These are phyloP conservation scores for Penicillium goetzii DNA, from an alignment of 495 filamentous ascomycete species.

Conservation along the genomic window DNA sequence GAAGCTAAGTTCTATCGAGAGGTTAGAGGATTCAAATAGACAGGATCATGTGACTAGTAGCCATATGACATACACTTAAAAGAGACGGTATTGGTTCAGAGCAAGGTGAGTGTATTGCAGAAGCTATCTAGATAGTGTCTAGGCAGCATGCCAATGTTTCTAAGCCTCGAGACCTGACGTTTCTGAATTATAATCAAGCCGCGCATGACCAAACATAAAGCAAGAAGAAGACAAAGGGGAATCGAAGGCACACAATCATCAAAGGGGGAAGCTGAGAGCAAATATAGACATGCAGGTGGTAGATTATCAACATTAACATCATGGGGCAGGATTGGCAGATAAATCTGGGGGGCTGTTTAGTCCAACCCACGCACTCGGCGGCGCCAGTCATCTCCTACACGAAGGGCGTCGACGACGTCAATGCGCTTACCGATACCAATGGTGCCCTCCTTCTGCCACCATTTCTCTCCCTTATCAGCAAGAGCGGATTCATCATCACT, in stretches of 20 bases:
- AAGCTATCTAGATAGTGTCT: constrained; percentile 6
- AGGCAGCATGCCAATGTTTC: not conserved
- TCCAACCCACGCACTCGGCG: constrained; percentile 73
- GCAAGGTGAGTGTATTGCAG: constrained; percentile 14
- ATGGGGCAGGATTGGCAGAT: constrained; percentile 11
- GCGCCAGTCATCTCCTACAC: constrained; percentile 82
- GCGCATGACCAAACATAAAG: constrained; percentile 12
- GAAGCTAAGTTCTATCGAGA: not conserved
- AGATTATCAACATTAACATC: constrained; percentile 37
- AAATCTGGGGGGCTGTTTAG: constrained; percentile 39
- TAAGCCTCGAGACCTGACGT: not conserved
- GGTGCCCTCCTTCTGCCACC: constrained; percentile 82
- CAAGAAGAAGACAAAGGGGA: constrained; percentile 33
- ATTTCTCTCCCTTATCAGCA: constrained; percentile 61
- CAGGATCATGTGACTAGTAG: too few relatives aligned
- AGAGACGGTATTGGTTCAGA: not conserved
- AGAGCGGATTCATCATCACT: constrained; percentile 78
- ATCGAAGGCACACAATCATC: constrained; percentile 40
- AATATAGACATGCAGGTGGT: constrained; percentile 38
- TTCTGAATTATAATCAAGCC: constrained; percentile 19
- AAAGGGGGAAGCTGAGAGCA: constrained; percentile 22
- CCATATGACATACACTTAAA: not conserved
- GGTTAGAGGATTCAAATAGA: not conserved
- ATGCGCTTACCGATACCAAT: constrained; percentile 86
- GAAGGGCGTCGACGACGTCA: constrained; percentile 77